A percentile compares a stretch with the other conserved stretches of the same genome.
phyloP scores from a whole-genome alignment of 805 yeast genomes.

The Spathaspora arborariae region DNA sequence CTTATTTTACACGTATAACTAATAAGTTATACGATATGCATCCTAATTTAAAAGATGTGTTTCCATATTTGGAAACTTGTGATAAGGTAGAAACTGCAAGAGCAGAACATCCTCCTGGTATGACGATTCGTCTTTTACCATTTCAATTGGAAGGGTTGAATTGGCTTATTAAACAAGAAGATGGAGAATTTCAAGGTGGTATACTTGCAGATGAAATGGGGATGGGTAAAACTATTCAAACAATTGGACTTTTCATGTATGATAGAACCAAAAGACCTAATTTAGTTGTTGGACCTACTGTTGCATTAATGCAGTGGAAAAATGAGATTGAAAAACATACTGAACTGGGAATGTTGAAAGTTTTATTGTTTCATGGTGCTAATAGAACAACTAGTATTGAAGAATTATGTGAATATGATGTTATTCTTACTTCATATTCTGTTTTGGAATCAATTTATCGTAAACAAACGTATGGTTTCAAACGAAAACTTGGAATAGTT shows the following conservation, averaged over 20 bases:
- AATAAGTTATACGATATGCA: slow-evolving; percentile 66
- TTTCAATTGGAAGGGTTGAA: slow-evolving; percentile 91
- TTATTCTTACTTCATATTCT: slow-evolving; percentile 87
- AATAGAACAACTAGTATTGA: slow-evolving; percentile 57
- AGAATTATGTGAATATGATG: slow-evolving; percentile 65
- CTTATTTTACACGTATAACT: slow-evolving; percentile 69
- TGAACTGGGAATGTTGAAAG: slow-evolving; percentile 55
- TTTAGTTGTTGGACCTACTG: slow-evolving; percentile 94
- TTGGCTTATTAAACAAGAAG: slow-evolving; percentile 86
- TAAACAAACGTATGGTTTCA: slow-evolving; percentile 79
- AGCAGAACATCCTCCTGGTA: slow-evolving; percentile 74
- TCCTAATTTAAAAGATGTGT: slow-evolving; percentile 72
- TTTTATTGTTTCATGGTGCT: slow-evolving; percentile 81
- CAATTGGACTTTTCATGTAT: slow-evolving; percentile 78
- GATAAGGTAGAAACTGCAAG: slow-evolving; percentile 47
- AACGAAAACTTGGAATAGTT: slow-evolving; percentile 62
- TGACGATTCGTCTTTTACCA: slow-evolving; percentile 73
- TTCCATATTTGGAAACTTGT: slow-evolving; percentile 54
- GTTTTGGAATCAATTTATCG: slow-evolving; percentile 85
- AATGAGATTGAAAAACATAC: slow-evolving; percentile 88
- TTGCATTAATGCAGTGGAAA: slow-evolving; percentile 98
- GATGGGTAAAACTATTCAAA: slow-evolving; percentile 98
- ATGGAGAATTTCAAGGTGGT: slow-evolving; percentile 78
- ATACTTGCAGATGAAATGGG: slow-evolving; percentile 99
- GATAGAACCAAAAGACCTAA: slow-evolving; percentile 69